A percentile compares a stretch with the other conserved stretches of the same genome.
Conservation (phyloP, 345 rosid species). For the Citrus maxima region DNA sequence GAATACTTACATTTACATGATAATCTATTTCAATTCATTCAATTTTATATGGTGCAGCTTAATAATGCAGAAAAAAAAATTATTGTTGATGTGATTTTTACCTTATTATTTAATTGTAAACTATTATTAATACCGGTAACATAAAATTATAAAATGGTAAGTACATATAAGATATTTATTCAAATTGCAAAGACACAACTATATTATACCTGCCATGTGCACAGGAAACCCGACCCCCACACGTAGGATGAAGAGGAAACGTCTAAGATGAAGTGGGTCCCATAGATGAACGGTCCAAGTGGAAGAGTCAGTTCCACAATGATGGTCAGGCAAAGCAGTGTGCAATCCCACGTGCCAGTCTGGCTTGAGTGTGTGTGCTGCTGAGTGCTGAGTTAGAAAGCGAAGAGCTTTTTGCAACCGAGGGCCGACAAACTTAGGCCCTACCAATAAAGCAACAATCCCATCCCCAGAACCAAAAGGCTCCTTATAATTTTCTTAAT, state of each 20-base stretch:
- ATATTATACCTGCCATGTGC: too few species aligned
- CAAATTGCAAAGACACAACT: too few species aligned
- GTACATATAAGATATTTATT: too few species aligned
- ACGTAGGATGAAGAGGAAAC: not conserved
- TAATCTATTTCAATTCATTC: too few species aligned
- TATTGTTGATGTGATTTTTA: too few species aligned
- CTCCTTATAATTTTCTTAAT: not conserved
- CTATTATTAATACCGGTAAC: not conserved
- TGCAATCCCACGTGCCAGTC: slow-evolving; percentile 48
- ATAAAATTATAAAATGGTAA: not conserved
- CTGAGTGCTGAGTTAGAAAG: slow-evolving; percentile 35
- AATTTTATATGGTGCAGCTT: too few species aligned
- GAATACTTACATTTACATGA: too few species aligned
- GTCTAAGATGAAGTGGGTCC: not conserved
- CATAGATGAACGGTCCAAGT: not conserved
- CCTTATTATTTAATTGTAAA: too few species aligned
- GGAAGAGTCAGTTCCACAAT: slow-evolving; percentile 17
- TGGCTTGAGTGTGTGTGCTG: slow-evolving; percentile 32
- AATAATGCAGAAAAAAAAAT: too few species aligned
- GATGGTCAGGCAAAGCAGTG: slow-evolving; percentile 17
- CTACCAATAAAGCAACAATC: slow-evolving; percentile 24
- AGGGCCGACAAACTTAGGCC: slow-evolving; percentile 39
- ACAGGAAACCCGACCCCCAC: not conserved
- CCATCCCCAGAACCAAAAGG: slow-evolving; percentile 1
- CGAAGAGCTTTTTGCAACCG: slow-evolving; percentile 5